Evolutionary conservation across 768 basidiomycete species (phyloP).

Genomic region (Phanerodontia chrysosporium): DNA sequence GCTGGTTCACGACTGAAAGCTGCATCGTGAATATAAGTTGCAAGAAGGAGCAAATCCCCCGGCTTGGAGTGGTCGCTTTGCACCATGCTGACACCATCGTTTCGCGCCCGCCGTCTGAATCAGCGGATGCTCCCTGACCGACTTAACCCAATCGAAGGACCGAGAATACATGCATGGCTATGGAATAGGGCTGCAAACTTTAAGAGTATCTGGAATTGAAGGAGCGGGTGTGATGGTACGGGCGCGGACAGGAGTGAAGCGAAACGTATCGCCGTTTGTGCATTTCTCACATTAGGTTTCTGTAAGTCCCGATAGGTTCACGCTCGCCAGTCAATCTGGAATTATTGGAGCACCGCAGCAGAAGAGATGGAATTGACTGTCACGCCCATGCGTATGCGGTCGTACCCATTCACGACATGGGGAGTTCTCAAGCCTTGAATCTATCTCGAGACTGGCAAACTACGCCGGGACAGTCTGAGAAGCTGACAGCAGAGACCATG

Average conservation of each 20-base stretch:
- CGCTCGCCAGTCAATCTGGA: background rate
- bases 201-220: conserved; percentile 7
- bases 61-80: conserved; percentile 5
- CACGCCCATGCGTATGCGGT: too few species aligned
- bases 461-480: too few species aligned
- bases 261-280: background rate
- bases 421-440: too few species aligned
- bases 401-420: too few species aligned
- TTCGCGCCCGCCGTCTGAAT: background rate
- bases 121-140: background rate
- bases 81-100: conserved; percentile 17
- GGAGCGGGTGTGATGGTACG: background rate
- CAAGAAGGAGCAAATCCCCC: background rate
- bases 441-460: too few species aligned
- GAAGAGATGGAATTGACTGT: conserved; percentile 1
- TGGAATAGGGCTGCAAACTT: background rate
- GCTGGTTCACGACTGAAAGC: background rate
- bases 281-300: conserved; percentile 2
- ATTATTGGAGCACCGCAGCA: background rate
- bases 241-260: background rate
- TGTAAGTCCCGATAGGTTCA: background rate
- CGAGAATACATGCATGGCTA: background rate
- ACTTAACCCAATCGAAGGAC: background rate
- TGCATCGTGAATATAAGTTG: conserved; percentile 3
- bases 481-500: too few species aligned